These are phyloP conservation scores for Fragilariopsis cylindrus DNA, from an alignment of 108 stramenopile genomes.

Conservation along the genomic window DNA sequence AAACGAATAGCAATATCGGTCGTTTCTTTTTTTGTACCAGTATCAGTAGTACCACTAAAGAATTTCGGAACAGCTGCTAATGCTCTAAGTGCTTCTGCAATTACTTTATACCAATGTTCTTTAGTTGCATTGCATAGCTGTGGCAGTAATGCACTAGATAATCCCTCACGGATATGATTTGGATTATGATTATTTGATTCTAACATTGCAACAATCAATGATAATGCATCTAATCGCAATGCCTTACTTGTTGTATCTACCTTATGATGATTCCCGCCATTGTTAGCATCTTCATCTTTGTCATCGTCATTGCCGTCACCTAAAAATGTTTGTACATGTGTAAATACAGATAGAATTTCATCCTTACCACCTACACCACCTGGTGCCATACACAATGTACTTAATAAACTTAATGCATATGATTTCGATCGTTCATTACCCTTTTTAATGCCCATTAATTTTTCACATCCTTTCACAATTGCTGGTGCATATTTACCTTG, in stretches of 20 bases:
- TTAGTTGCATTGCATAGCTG: slow-evolving; percentile 70
- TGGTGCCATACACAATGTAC: slow-evolving; percentile 70
- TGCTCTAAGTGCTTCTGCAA: slow-evolving; percentile 90
- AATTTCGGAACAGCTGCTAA: slow-evolving; percentile 73
- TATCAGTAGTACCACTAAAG: slow-evolving; percentile 33
- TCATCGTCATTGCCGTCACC: slow-evolving; percentile 5
- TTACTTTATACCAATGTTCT: slow-evolving; percentile 98
- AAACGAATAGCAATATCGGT: slow-evolving; percentile 64
- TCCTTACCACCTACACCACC: slow-evolving; percentile 75
- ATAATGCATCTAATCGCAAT: slow-evolving; percentile 90
- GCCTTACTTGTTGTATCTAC: slow-evolving; percentile 66
- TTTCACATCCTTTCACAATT: slow-evolving; percentile 78
- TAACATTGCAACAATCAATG: slow-evolving; percentile 76
- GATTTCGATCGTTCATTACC: slow-evolving; percentile 77
- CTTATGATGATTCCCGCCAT: slow-evolving; percentile 33
- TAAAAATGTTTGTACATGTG: slow-evolving; percentile 63
- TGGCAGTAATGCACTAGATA: slow-evolving; percentile 46
- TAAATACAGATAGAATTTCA: slow-evolving; percentile 70
- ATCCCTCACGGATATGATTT: slow-evolving; percentile 49
- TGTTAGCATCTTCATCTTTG: slow-evolving; percentile 25
- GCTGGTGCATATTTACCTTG: slow-evolving; percentile 58
- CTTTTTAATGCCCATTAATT: slow-evolving; percentile 78
- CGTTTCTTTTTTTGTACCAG: slow-evolving; percentile 42
- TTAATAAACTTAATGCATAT: slow-evolving; percentile 66
- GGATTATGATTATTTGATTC: slow-evolving; percentile 63